These are phyloP conservation scores for Tuber aestivum DNA, from an alignment of 495 filamentous ascomycete genomes.

Conservation along the genomic window DNA sequence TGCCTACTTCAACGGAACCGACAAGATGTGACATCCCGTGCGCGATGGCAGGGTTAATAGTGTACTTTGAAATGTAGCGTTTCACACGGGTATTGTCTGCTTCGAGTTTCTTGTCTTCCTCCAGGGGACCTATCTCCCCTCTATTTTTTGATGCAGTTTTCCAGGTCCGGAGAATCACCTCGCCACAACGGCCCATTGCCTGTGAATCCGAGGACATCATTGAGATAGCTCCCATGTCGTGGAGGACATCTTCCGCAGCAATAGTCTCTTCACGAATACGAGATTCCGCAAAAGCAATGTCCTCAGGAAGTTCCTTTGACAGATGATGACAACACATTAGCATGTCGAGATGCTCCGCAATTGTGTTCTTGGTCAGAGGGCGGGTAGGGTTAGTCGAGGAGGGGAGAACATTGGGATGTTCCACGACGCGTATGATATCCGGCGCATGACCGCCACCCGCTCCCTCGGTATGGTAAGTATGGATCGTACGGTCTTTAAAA, in stretches of 20 bases:
- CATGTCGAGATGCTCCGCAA: conserved; percentile 98
- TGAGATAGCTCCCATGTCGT: conserved; percentile 90
- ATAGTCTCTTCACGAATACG: conserved; percentile 96
- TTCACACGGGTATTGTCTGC: conserved; percentile 93
- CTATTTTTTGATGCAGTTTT: conserved; percentile 99
- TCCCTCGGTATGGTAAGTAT: conserved; percentile 98
- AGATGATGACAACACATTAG: conserved; percentile 98
- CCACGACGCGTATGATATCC: conserved; percentile 92
- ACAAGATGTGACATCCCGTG: conserved; percentile 91
- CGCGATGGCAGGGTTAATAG: conserved; percentile 88
- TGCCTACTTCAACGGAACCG: conserved; percentile 81
- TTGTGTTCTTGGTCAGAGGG: conserved; percentile 85
- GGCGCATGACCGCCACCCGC: conserved; percentile 94
- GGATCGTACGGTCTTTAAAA: conserved; percentile 85
- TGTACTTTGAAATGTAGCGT: conserved; percentile 93
- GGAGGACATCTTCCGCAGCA: conserved; percentile 92
- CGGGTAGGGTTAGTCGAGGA: conserved; percentile 90
- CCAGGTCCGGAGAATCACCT: conserved; percentile 93
- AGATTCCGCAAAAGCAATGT: conserved; percentile 91
- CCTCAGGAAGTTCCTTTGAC: conserved; percentile 85
- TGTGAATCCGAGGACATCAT: conserved; percentile 99
- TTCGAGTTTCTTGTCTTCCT: conserved; percentile 71
- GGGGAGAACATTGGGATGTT: conserved; percentile 86
- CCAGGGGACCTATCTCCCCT: conserved; percentile 67
- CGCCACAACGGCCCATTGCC: conserved; percentile 95